These are phyloP conservation scores for Chloris gayana DNA, from an alignment of 176 grass and related monocot genomes.

Conservation along the genomic window DNA sequence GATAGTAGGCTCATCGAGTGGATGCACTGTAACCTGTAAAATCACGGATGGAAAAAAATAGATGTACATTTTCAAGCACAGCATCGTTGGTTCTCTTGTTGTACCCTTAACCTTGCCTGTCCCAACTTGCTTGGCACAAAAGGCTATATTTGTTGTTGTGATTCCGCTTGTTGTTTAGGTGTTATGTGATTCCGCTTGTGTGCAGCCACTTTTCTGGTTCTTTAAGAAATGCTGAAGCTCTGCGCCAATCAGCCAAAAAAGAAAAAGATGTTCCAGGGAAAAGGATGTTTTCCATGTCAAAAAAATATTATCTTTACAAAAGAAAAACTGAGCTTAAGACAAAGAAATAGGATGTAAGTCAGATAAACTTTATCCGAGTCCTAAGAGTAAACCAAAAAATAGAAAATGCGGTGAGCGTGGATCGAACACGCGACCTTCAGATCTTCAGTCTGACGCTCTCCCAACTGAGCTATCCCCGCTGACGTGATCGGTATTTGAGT, in stretches of 20 bases:
- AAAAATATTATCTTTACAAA: too few species aligned
- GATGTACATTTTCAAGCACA: not conserved
- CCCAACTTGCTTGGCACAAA: too few species aligned
- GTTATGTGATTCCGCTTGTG: not conserved
- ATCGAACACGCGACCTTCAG: conserved; percentile 95
- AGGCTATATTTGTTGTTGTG: too few species aligned
- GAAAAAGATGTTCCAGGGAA: too few species aligned
- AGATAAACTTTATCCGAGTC: too few species aligned
- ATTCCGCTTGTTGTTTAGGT: not conserved
- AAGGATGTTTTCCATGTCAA: too few species aligned
- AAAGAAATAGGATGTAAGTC: too few species aligned
- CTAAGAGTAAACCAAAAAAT: too few species aligned
- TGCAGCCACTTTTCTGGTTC: not conserved
- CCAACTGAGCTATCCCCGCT: conserved; percentile 98
- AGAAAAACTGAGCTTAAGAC: too few species aligned
- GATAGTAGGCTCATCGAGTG: not conserved
- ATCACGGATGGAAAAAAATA: not conserved
- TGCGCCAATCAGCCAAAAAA: too few species aligned
- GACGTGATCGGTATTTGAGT: too few species aligned
- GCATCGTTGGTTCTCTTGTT: not conserved
- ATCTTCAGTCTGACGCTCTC: conserved; percentile 99
- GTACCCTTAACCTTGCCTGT: too few species aligned
- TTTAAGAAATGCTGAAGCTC: not conserved
- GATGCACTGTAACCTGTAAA: conserved; percentile 9
- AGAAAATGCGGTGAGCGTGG: conserved; percentile 54